phyloP scores from a whole-genome alignment of 1,284 basidiomycete species.

The Rhizoctonia solani region DNA sequence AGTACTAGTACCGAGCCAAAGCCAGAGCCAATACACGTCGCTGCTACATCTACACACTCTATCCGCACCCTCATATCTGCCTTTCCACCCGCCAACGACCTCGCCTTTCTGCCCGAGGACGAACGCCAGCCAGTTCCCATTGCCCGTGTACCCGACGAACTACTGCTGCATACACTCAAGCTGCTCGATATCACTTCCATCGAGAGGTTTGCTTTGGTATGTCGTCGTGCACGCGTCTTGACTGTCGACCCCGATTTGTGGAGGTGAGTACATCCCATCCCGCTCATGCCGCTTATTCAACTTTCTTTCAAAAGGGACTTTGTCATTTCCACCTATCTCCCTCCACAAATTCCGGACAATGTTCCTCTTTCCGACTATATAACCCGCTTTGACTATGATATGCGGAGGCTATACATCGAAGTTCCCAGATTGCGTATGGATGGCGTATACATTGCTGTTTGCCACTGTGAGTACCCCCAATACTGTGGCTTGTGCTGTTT shows the following conservation, averaged over 20 bases:
- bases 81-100: slow-evolving; percentile 52
- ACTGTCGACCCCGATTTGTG: slow-evolving; percentile 71
- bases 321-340: slow-evolving; percentile 64
- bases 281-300: background rate
- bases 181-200: slow-evolving; percentile 66
- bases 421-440: slow-evolving; percentile 82
- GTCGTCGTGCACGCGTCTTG: slow-evolving; percentile 71
- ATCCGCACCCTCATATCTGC: slow-evolving; percentile 44
- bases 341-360: slow-evolving; percentile 66
- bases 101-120: slow-evolving; percentile 69
- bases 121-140: slow-evolving; percentile 63
- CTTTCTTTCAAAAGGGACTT: slow-evolving; percentile 51
- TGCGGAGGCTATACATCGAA: slow-evolving; percentile 75
- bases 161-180: slow-evolving; percentile 69
- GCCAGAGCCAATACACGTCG: slow-evolving; percentile 1
- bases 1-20: background rate
- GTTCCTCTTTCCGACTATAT: slow-evolving; percentile 56
- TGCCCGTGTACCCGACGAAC: slow-evolving; percentile 69
- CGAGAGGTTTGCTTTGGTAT: slow-evolving; percentile 74
- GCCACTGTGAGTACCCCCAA: slow-evolving; percentile 59
- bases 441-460: slow-evolving; percentile 87
- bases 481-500: background rate
- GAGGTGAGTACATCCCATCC: slow-evolving; percentile 68
- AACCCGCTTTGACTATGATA: slow-evolving; percentile 59
- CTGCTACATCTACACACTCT: background rate